A percentile compares a stretch with the other conserved stretches of the same genome.
Conservation (phyloP, 129 eudicot species). For the Daucus carota region DH1_v3.0 NC_030385.2:35668001-35668500, state of each 20-base stretch:
- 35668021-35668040: not conserved
- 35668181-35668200: not conserved
- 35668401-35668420: slow-evolving; percentile 94
- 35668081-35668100: slow-evolving; percentile 85
- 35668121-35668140: slow-evolving; percentile 60
- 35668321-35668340: slow-evolving; percentile 55
- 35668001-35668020: not conserved
- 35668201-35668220: slow-evolving; percentile 1
- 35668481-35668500: slow-evolving; percentile 88
- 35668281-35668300: slow-evolving; percentile 63
- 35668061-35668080: slow-evolving; percentile 6
- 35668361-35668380: slow-evolving; percentile 91
- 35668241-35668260: slow-evolving; percentile 84
- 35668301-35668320: slow-evolving; percentile 75
- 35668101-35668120: slow-evolving; percentile 46
- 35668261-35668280: slow-evolving; percentile 79
- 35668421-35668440: slow-evolving; percentile 77
- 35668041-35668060: not conserved
- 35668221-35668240: slow-evolving; percentile 57
- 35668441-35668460: slow-evolving; percentile 87
- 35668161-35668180: not conserved
- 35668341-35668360: slow-evolving; percentile 40
- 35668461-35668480: slow-evolving; percentile 72
- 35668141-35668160: slow-evolving; percentile 56
- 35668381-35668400: slow-evolving; percentile 94